phyloP scores from a whole-genome alignment of 1,139 yeast genomes.

The Scheffersomyces quercinus region DNA sequence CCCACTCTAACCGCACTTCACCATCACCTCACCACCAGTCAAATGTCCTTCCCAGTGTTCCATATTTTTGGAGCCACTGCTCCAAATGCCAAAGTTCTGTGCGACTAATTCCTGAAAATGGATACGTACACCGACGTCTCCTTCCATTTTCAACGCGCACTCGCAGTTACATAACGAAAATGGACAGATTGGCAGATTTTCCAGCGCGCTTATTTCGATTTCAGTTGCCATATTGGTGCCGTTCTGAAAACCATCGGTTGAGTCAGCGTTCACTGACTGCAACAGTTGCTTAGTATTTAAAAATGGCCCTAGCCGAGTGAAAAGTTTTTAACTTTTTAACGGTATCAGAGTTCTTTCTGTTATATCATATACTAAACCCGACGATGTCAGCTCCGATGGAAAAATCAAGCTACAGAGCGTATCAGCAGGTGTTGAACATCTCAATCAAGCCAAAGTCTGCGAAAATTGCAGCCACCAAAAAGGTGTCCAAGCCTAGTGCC shows the following conservation, averaged over 20 bases:
- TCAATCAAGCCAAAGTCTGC: constrained; percentile 23
- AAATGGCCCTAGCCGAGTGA: neutral
- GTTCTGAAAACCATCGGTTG: neutral
- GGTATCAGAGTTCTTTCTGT: too few relatives aligned
- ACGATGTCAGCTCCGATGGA: constrained; percentile 7
- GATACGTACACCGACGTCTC: neutral
- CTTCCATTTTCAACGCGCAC: neutral
- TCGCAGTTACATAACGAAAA: neutral
- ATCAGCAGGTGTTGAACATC: constrained; percentile 45
- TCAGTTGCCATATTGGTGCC: constrained; percentile 1
- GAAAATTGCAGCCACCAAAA: constrained; percentile 12
- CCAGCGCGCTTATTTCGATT: neutral
- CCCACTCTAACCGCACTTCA: too few relatives aligned
- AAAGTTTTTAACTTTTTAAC: neutral
- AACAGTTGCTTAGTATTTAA: too few relatives aligned
- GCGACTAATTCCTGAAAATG: neutral
- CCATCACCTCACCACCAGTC: too few relatives aligned
- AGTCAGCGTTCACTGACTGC: neutral
- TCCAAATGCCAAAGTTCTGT: neutral
- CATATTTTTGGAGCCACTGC: too few relatives aligned
- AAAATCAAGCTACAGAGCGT: constrained; percentile 32
- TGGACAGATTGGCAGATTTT: neutral
- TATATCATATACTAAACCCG: neutral
- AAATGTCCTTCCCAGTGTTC: too few relatives aligned
- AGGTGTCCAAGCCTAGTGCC: constrained; percentile 18